Base-by-base conservation (phyloP, 2,329 filamentous ascomycete genomes). In the Nemania sp. region DNA sequence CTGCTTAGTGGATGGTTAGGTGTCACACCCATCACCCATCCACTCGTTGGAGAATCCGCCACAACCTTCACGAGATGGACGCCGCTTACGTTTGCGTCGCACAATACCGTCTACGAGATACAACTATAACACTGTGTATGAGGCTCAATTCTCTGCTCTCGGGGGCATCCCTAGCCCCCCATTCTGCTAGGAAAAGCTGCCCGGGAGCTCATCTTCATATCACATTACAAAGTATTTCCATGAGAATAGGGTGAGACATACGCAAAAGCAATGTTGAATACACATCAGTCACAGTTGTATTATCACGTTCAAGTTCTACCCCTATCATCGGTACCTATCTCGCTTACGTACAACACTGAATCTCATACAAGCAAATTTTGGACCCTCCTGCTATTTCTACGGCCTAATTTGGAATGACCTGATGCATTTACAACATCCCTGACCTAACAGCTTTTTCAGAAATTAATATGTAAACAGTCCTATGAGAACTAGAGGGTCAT, bases 11-110 rank as follows among this genome's bases (percentile, higher is more conserved):
- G 32, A 29, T 62, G 38, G 22, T 49, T 47, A 29, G 63, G 51
- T 59, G 26, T 51, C 24, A 54, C 35, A 24, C 24, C 38, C 60
- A 54, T 52, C 59, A 59, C 49, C 26, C 47, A 38, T 52, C 11
- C n/a, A 18, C 15, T 57, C n/a, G 47, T 54, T 57, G 52, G 55
- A 45, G 41, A 59, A 58, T 20, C 43, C 38, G 43, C 51, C 56
- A 45, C 45, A 24, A n/a, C 26, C 22, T 27, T 15, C 20, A 55
- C 20, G 15, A 51, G 47, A 54, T 15, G 32, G 47, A 54, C n/a
- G 32, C 45, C 24, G 51, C 55, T 60, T 52, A 53, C 62, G 35
- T 55, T 7, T 15, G 20, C 52, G 29, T 20, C 38, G 41, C 52
- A 57, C 22, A 55, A 18, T 41, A 57, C 54, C 18, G 22, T 26